These are phyloP conservation scores for Ganoderma meredithae DNA, from an alignment of 1,284 basidiomycete genomes.

Conservation along the genomic window DNA sequence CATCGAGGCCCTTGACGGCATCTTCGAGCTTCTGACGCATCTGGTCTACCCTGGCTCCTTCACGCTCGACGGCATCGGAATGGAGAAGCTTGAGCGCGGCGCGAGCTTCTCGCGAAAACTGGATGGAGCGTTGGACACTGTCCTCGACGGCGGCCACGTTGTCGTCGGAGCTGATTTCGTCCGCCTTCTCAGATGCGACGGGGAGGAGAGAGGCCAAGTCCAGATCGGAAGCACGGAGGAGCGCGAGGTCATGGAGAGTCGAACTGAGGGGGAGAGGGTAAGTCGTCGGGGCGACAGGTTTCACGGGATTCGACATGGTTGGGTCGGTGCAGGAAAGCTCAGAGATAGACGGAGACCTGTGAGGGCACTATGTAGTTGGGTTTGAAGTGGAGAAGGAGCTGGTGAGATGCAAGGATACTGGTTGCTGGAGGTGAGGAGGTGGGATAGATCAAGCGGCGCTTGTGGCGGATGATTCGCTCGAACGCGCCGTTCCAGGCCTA, in stretches of 20 bases:
- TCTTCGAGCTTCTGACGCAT: conserved; percentile 60
- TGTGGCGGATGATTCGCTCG: too few species aligned
- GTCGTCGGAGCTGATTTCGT: not conserved
- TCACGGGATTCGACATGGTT: conserved; percentile 17
- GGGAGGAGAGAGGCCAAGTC: conserved; percentile 56
- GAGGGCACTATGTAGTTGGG: not conserved
- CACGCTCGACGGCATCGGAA: conserved; percentile 55
- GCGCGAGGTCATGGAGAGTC: conserved; percentile 75
- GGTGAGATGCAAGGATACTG: too few species aligned
- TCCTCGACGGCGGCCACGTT: conserved; percentile 34
- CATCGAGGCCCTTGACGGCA: conserved; percentile 51
- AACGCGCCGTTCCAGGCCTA: too few species aligned
- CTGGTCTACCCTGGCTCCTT: conserved; percentile 60
- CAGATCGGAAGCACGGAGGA: conserved; percentile 66
- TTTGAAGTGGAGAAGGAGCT: too few species aligned
- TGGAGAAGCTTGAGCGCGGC: conserved; percentile 61
- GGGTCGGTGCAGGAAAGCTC: not conserved
- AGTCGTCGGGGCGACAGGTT: conserved; percentile 33
- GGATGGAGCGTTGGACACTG: conserved; percentile 59
- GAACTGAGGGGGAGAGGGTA: conserved; percentile 63
- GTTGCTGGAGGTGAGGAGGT: too few species aligned
- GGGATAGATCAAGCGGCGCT: too few species aligned
- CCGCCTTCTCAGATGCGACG: conserved; percentile 23
- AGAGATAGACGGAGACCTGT: not conserved
- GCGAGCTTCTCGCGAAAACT: conserved; percentile 56